A percentile compares a stretch with the other conserved stretches of the same genome.
These are phyloP conservation scores for Russula griseocarnosa DNA, from an alignment of 768 basidiomycete genomes.

Conservation along the genomic window DNA sequence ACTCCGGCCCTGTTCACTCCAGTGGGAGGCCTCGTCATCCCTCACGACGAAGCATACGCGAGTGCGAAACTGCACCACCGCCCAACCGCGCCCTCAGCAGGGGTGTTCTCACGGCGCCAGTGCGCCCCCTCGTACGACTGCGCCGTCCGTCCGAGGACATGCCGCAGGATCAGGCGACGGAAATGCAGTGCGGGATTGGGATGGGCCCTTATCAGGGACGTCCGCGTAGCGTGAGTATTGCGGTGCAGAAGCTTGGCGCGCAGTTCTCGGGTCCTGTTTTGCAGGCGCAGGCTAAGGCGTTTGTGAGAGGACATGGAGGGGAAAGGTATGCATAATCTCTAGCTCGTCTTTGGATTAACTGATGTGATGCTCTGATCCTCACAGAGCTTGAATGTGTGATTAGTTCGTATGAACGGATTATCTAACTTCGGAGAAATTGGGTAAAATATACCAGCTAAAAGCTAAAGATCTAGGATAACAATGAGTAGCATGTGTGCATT, in stretches of 20 bases:
- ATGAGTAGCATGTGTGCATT: no score
- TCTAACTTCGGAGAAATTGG: not conserved
- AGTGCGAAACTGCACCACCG: slow-evolving; percentile 11
- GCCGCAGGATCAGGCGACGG: not conserved
- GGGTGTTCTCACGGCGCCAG: slow-evolving; percentile 1
- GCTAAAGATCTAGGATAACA: no score
- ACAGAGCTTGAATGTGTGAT: slow-evolving; percentile 18
- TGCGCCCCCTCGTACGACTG: not conserved
- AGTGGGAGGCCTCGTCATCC: not conserved
- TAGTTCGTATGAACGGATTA: not conserved
- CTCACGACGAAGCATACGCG: slow-evolving; percentile 15
- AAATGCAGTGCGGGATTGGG: not conserved
- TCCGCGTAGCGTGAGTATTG: slow-evolving; percentile 14
- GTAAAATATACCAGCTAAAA: not conserved
- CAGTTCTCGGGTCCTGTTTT: not conserved
- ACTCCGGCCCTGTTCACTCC: not conserved
- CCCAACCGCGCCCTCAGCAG: not conserved
- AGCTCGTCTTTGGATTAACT: not conserved
- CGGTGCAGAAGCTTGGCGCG: not conserved
- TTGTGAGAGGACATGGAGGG: slow-evolving; percentile 15
- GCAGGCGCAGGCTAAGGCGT: not conserved
- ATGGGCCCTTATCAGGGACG: not conserved
- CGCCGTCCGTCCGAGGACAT: slow-evolving; percentile 2
- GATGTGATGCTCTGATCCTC: not conserved
- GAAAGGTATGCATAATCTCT: slow-evolving; percentile 5